Evolutionary conservation across 148 eudicot genomes (phyloP).

Genomic region (Rhododendron mucronatum): DNA sequence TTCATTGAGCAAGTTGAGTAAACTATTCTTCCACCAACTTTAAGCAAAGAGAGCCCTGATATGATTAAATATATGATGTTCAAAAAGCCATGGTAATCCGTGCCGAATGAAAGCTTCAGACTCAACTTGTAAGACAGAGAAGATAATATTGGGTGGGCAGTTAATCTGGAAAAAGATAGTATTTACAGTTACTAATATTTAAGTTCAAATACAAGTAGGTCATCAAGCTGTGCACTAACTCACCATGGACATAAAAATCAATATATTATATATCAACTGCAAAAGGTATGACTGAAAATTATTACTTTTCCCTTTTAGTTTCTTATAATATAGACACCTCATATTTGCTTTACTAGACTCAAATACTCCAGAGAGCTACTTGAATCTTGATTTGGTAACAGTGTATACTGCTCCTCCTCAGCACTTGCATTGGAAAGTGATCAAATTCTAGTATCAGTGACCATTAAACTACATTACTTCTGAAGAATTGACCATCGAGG

Average conservation of each 20-base stretch:
- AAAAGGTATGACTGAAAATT: not conserved
- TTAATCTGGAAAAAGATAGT: not conserved
- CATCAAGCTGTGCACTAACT: not conserved
- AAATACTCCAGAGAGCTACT: not conserved
- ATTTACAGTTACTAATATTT: not conserved
- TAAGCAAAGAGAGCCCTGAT: constrained; percentile 78
- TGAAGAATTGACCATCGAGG: not conserved
- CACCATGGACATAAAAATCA: not conserved
- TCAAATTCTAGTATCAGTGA: not conserved
- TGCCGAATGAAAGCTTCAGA: not conserved
- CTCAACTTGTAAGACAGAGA: not conserved
- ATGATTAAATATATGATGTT: constrained; percentile 3
- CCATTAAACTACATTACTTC: not conserved
- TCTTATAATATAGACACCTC: not conserved
- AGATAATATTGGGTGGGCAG: not conserved
- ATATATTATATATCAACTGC: not conserved
- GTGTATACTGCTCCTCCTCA: not conserved
- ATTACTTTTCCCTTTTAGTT: not conserved
- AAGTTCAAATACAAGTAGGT: not conserved
- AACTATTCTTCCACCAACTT: constrained; percentile 92
- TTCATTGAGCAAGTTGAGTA: constrained; percentile 99
- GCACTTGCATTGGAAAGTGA: not conserved
- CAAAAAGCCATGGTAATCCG: not conserved
- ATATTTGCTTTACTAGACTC: not conserved
- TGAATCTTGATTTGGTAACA: not conserved